A percentile compares a stretch with the other conserved stretches of the same genome.
Evolutionary conservation across 805 yeast genomes (phyloP).

Genomic region (Candida dajiaensis): DNA sequence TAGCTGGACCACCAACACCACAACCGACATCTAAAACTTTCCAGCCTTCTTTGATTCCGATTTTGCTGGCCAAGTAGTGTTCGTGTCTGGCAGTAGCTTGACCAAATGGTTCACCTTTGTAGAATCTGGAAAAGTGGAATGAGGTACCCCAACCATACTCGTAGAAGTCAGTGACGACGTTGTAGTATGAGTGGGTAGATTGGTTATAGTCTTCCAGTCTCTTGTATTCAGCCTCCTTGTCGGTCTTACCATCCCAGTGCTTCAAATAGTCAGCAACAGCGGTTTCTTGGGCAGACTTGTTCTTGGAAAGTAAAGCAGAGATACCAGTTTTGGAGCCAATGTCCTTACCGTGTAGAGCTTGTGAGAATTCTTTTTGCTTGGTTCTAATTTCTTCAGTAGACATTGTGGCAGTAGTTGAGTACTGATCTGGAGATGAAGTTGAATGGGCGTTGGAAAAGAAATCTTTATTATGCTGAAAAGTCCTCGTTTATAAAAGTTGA

Average conservation of each 20-base stretch:
- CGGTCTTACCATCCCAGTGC: conserved; percentile 94
- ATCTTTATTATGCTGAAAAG: too few species aligned
- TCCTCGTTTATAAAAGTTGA: background rate
- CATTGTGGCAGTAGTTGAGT: conserved; percentile 5
- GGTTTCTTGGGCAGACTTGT: conserved; percentile 70
- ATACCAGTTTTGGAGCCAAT: conserved; percentile 64
- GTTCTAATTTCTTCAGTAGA: conserved; percentile 26
- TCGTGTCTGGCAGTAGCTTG: conserved; percentile 98
- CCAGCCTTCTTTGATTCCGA: conserved; percentile 73
- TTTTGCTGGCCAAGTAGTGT: conserved; percentile 86
- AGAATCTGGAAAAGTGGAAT: conserved; percentile 94
- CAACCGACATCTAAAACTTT: conserved; percentile 96
- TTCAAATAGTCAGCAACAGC: conserved; percentile 89
- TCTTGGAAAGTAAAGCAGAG: conserved; percentile 69
- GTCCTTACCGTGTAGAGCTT: conserved; percentile 78
- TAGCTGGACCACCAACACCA: conserved; percentile 99
- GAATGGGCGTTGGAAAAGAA: background rate
- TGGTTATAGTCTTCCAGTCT: conserved; percentile 83
- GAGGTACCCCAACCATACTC: conserved; percentile 99
- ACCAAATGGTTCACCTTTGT: conserved; percentile 85
- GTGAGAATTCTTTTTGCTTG: conserved; percentile 58
- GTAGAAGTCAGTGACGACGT: conserved; percentile 94
- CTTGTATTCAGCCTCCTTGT: conserved; percentile 60
- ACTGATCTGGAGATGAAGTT: background rate
- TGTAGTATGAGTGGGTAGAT: conserved; percentile 92